Evolutionary conservation across 1,139 yeast species (phyloP), one percentile per base, ranked within the genome.

Genomic region (Geotrichum bryndzae): DNA sequence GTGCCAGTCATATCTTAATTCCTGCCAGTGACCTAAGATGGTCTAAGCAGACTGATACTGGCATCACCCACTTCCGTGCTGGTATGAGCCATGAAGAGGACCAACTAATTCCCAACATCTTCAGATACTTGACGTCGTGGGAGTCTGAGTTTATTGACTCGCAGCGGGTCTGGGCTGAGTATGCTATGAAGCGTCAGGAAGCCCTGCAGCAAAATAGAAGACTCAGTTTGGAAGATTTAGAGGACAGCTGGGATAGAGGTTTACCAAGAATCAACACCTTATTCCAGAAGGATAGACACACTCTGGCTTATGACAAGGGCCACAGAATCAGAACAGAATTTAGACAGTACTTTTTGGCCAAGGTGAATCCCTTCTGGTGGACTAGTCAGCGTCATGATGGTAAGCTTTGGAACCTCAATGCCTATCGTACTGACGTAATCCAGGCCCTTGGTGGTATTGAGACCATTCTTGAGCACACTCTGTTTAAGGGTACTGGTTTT

Each of bases 361-460:
- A 94, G 57, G 84, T 81, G 68, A 90, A 88, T 69, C 96, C 97
- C 4, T 94, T 90, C 74, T 91, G 98, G 97, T 95, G 99, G 99
- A 89, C 96, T 0, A 87, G 86, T 63, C 84, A 85, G 64, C 87
- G 90, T 58, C 99, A 95, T 72, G 99, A 95, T 73, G 99, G 99
- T 67, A 90, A 88, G 69, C 78, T 95, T 61, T 95, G 99, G 99
- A 91, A 92, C 70, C 78, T 95, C 66, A 90, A 89, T 70, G 87
- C 96, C 0, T 95, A 95, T 72, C 81, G 99, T 68, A 87, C 97
- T 0, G 99, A 95, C 76, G 97, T 94, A 1, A 92, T 95, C 53
- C 98, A 94, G 74, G 97, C 98, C 0, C 80, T 95, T 8, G 99
- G 99, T 53, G 99, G 99, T 60, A 89, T 95, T 66, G 98, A 94